Conservation (phyloP, 2,329 filamentous ascomycete species). For the Nemania sp. region DNA sequence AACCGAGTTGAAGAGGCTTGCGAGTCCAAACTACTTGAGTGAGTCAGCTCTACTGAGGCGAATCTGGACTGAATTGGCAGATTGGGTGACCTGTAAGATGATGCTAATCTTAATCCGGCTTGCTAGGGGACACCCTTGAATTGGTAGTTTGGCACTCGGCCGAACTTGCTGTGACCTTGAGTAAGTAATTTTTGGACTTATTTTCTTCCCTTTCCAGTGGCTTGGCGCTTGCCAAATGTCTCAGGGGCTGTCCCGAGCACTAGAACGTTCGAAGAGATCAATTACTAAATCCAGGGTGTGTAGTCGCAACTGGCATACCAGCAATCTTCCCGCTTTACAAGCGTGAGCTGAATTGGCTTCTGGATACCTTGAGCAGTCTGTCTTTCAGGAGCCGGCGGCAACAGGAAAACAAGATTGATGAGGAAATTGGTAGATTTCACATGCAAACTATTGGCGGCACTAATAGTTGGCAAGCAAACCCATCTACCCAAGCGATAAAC, state of each 20-base stretch:
- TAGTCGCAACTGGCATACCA: slow-evolving; percentile 31
- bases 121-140: slow-evolving; percentile 16
- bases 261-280: too few relatives aligned
- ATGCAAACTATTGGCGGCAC: slow-evolving; percentile 9
- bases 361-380: background rate
- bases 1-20: slow-evolving; percentile 1
- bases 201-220: too few relatives aligned
- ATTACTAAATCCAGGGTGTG: too few relatives aligned
- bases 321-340: slow-evolving; percentile 28
- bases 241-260: too few relatives aligned
- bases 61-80: too few relatives aligned
- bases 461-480: background rate
- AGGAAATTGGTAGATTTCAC: background rate
- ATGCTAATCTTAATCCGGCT: background rate
- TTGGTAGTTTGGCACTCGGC: slow-evolving; percentile 31
- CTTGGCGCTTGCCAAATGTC: too few relatives aligned
- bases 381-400: background rate
- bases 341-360: slow-evolving; percentile 12
- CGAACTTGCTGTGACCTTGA: slow-evolving; percentile 28
- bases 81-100: too few relatives aligned
- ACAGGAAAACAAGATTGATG: background rate
- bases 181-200: too few relatives aligned
- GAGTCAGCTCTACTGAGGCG: background rate
- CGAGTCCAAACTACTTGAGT: slow-evolving; percentile 17
- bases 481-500: background rate